Evolutionary conservation across 129 eudicot species (phyloP).

Genomic region (Centrapalus pauciflorus): DNA sequence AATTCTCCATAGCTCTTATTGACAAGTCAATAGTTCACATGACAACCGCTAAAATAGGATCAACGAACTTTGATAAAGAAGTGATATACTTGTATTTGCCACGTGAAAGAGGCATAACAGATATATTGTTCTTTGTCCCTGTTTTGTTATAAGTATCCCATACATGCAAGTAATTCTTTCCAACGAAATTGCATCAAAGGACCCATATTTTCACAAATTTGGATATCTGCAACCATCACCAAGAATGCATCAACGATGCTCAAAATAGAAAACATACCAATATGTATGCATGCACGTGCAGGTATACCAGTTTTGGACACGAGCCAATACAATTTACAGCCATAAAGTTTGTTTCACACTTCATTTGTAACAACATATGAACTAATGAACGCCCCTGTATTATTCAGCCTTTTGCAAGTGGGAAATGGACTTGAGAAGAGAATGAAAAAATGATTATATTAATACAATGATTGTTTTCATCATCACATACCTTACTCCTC

Average conservation of each 20-base stretch:
- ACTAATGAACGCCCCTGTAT: background rate
- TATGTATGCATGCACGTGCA: too few species aligned
- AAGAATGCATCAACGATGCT: background rate
- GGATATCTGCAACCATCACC: background rate
- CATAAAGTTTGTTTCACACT: background rate
- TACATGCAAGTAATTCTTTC: background rate
- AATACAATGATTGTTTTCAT: too few species aligned
- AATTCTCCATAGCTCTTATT: background rate
- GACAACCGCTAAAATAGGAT: background rate
- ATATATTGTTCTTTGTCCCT: background rate
- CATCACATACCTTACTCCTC: slow-evolving; percentile 70
- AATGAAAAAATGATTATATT: background rate
- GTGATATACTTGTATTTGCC: background rate
- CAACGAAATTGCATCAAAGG: background rate
- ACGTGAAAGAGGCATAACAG: background rate
- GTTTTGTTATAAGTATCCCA: background rate
- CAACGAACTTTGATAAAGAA: background rate
- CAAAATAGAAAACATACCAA: background rate
- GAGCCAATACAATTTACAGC: too few species aligned
- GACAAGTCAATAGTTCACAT: background rate
- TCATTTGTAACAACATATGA: background rate
- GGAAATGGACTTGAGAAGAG: too few species aligned
- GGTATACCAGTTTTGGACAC: too few species aligned
- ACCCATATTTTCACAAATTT: background rate
- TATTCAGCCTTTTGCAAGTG: background rate